A percentile compares a stretch with the other conserved stretches of the same genome.
Evolutionary conservation across 805 yeast species (phyloP).

Genomic region (Nakazawaea holstii): DNA sequence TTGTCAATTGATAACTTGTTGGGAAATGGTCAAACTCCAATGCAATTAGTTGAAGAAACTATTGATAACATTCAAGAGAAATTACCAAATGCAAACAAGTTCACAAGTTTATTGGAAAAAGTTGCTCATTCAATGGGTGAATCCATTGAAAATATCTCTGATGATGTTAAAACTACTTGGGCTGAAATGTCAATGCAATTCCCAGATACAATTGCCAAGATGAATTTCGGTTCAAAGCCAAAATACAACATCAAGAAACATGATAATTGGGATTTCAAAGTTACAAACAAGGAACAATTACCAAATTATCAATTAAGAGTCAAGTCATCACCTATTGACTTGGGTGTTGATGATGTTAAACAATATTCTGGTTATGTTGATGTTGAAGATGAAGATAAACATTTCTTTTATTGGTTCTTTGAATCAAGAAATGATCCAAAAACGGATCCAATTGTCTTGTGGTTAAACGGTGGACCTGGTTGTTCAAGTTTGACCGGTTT

Average conservation of each 20-base stretch:
- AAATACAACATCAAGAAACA: conserved; percentile 33
- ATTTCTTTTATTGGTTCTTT: conserved; percentile 89
- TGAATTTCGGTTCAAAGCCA: conserved; percentile 48
- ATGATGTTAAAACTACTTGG: conserved; percentile 51
- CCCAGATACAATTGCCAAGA: conserved; percentile 47
- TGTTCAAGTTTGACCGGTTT: conserved; percentile 89
- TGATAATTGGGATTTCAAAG: conserved; percentile 28
- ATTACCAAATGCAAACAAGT: not conserved
- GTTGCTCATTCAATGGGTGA: conserved; percentile 48
- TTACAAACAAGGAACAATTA: conserved; percentile 31
- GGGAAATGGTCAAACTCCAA: conserved; percentile 3
- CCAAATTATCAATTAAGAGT: conserved; percentile 45
- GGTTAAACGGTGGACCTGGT: conserved; percentile 97
- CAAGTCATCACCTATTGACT: conserved; percentile 38
- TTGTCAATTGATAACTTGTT: conserved; percentile 8
- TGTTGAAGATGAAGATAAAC: conserved; percentile 67
- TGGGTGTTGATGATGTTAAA: conserved; percentile 58
- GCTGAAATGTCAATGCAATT: conserved; percentile 54
- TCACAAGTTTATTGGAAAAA: conserved; percentile 15
- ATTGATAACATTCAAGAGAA: not conserved
- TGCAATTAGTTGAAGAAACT: not conserved
- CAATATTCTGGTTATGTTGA: conserved; percentile 74
- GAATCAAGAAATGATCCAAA: conserved; percentile 86
- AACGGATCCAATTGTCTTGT: conserved; percentile 77
- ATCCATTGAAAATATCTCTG: conserved; percentile 42